A percentile compares a stretch with the other conserved stretches of the same genome.
phyloP scores from a whole-genome alignment of 2,329 filamentous ascomycete genomes.

The Talaromyces sp. region DNA sequence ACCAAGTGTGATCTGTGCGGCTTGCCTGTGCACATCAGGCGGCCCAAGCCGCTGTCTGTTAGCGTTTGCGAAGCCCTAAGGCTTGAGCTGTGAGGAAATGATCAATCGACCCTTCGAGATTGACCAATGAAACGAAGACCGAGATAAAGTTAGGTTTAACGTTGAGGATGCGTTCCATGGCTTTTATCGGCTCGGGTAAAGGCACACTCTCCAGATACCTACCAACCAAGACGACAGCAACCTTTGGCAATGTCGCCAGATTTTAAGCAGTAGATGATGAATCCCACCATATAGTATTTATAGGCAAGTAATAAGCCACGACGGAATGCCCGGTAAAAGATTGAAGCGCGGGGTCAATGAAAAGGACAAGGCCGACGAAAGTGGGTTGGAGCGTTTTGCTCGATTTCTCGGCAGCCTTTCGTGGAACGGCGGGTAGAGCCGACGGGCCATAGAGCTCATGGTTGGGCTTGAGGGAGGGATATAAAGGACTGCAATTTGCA shows the following conservation, averaged over 20 bases:
- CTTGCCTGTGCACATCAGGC: constrained; percentile 5
- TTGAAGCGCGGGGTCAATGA: neutral
- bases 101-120: neutral
- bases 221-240: neutral
- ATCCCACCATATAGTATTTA: neutral
- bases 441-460: neutral
- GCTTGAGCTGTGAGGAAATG: neutral
- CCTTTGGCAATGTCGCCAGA: neutral
- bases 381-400: constrained; percentile 2
- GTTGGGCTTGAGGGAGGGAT: neutral
- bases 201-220: neutral
- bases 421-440: constrained; percentile 11
- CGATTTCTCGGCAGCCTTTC: neutral
- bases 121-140: neutral
- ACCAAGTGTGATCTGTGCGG: neutral
- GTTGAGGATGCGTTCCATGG: neutral
- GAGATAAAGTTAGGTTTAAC: neutral
- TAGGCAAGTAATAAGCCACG: neutral
- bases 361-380: neutral
- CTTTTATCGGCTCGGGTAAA: neutral
- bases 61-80: neutral
- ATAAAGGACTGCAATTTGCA: neutral
- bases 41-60: neutral
- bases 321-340: neutral
- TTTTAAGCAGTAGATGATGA: neutral